Conservation (phyloP, 2,329 filamentous ascomycete species). For the Diaporthe nobilis region DNA sequence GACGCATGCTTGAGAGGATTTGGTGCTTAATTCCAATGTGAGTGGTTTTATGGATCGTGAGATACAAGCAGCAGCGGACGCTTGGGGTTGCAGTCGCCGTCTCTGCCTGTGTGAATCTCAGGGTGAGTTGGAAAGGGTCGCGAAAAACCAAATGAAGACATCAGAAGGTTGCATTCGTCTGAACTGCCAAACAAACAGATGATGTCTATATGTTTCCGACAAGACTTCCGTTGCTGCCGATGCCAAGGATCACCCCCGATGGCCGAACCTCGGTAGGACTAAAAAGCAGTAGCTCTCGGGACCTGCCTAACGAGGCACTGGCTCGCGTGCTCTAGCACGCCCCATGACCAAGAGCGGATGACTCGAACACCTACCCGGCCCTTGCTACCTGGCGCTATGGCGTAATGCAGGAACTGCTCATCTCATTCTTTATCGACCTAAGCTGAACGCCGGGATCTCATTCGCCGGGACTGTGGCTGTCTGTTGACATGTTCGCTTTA, state of each 20-base stretch:
- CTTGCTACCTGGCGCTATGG: neutral
- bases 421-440: neutral
- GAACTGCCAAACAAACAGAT: constrained; percentile 9
- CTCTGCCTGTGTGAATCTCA: neutral
- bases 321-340: constrained; percentile 2
- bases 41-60: neutral
- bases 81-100: neutral
- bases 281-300: neutral
- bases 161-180: neutral
- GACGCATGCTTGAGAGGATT: neutral
- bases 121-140: neutral
- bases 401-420: constrained; percentile 11
- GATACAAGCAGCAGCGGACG: no score
- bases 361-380: neutral
- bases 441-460: no score
- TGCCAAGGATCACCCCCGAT: constrained; percentile 7
- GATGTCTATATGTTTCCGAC: neutral
- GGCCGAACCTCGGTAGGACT: neutral
- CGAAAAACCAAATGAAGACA: neutral
- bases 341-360: constrained; percentile 18
- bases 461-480: neutral
- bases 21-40: neutral
- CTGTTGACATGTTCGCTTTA: neutral
- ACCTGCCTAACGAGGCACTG: constrained; percentile 16
- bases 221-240: neutral